Evolutionary conservation across 2,329 filamentous ascomycete genomes (phyloP).

Genomic region (Fusarium staphyleae): DNA sequence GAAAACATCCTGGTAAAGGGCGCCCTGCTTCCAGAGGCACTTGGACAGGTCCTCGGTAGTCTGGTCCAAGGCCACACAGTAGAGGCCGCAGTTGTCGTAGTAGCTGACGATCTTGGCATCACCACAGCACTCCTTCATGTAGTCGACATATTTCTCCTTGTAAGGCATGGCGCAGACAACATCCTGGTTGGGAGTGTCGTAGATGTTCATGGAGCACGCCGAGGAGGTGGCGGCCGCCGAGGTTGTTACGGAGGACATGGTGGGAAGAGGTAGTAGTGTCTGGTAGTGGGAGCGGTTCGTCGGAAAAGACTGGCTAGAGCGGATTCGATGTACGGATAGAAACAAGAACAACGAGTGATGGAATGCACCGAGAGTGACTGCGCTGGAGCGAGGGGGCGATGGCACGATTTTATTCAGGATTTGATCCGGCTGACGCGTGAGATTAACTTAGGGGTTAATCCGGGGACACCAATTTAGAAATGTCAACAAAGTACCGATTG

Average conservation of each 20-base stretch:
- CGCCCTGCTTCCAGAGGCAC: conserved; percentile 52
- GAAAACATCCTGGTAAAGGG: conserved; percentile 50
- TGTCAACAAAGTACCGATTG: conserved; percentile 16
- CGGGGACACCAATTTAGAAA: conserved; percentile 20
- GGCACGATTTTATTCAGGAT: conserved; percentile 18
- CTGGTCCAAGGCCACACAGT: conserved; percentile 52
- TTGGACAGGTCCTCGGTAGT: conserved; percentile 40
- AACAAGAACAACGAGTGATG: conserved; percentile 18
- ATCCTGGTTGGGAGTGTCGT: conserved; percentile 53
- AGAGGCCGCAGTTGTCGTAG: conserved; percentile 57
- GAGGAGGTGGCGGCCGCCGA: conserved; percentile 20
- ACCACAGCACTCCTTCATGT: conserved; percentile 56
- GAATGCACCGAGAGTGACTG: not conserved
- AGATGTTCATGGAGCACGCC: conserved; percentile 44
- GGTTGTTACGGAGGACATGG: conserved; percentile 35
- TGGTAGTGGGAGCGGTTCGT: not conserved
- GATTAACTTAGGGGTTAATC: conserved; percentile 24
- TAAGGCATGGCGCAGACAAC: conserved; percentile 53
- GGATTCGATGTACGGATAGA: conserved; percentile 2
- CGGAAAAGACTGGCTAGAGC: conserved; percentile 5
- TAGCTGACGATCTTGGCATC: conserved; percentile 53
- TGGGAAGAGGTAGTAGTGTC: not conserved
- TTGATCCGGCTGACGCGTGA: conserved; percentile 16
- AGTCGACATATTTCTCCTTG: conserved; percentile 50
- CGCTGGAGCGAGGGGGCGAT: not conserved